A percentile compares a stretch with the other conserved stretches of the same genome.
Conservation (phyloP, 352 stramenopile species). For the Pythium inflatum region DNA sequence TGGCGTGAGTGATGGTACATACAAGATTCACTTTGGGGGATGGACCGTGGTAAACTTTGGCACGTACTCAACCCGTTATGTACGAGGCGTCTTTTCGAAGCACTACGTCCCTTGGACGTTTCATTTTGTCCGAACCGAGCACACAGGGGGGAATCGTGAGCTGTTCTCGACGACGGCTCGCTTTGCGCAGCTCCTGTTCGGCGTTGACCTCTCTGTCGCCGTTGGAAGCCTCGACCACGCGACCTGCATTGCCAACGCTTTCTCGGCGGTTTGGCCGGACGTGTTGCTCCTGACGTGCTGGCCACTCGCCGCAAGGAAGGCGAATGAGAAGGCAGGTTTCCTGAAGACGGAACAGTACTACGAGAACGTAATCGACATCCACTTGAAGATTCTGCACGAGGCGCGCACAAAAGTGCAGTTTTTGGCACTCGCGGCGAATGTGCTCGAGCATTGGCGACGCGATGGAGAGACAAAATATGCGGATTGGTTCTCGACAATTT, state of each 20-base stretch:
- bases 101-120: slow-evolving; percentile 32
- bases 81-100: slow-evolving; percentile 25
- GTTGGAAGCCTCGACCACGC: slow-evolving; percentile 32
- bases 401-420: not conserved
- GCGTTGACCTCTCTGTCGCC: not conserved
- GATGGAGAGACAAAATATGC: not conserved
- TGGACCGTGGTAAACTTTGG: slow-evolving; percentile 37
- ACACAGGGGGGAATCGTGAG: slow-evolving; percentile 23
- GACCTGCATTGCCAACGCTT: slow-evolving; percentile 30
- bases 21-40: slow-evolving; percentile 34
- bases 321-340: not conserved
- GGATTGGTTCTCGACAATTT: not conserved
- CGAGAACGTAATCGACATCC: no score
- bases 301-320: not conserved
- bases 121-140: slow-evolving; percentile 34
- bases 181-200: slow-evolving; percentile 23
- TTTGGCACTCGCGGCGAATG: no score
- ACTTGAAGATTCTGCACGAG: no score
- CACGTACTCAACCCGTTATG: slow-evolving; percentile 31
- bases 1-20: slow-evolving; percentile 12
- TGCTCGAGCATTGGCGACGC: not conserved
- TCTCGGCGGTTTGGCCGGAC: slow-evolving; percentile 13
- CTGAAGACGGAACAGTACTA: not conserved
- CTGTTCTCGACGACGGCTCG: slow-evolving; percentile 19
- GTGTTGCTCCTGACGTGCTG: slow-evolving; percentile 18